A percentile compares a stretch with the other conserved stretches of the same genome.
Conservation (phyloP, 2,329 filamentous ascomycete species). For the Sclerotinia nivalis region DNA sequence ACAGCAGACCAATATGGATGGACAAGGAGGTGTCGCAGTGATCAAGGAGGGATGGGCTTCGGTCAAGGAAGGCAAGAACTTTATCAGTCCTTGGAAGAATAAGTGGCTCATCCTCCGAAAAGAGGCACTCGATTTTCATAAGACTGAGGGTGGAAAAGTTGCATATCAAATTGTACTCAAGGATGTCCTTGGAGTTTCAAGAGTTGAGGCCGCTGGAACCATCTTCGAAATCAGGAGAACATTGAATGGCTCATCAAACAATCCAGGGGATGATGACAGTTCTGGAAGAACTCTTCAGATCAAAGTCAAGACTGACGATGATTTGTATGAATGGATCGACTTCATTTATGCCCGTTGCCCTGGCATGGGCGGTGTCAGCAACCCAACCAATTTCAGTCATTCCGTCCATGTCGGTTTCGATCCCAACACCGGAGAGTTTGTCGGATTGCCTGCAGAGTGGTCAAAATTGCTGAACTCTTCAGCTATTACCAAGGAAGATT, state of each 20-base stretch:
- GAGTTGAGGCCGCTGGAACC: conserved; percentile 86
- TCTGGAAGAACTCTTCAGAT: conserved; percentile 83
- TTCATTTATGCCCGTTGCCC: conserved; percentile 96
- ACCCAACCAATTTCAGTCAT: conserved; percentile 97
- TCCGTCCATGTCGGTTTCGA: conserved; percentile 98
- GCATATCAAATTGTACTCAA: conserved; percentile 82
- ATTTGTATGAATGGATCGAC: conserved; percentile 98
- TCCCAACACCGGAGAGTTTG: conserved; percentile 90
- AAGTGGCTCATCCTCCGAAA: conserved; percentile 91
- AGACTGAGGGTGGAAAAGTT: conserved; percentile 83
- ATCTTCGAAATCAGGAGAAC: conserved; percentile 90
- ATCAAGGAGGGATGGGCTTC: conserved; percentile 82
- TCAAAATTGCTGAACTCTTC: conserved; percentile 94
- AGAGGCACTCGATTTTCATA: conserved; percentile 91
- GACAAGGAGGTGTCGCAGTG: conserved; percentile 67
- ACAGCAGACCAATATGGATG: conserved; percentile 56
- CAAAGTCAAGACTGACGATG: conserved; percentile 91
- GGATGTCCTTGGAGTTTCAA: conserved; percentile 85
- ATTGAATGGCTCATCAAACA: conserved; percentile 66
- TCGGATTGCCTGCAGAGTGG: conserved; percentile 93
- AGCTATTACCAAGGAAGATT: conserved; percentile 97
- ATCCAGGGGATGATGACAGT: conserved; percentile 72
- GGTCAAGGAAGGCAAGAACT: conserved; percentile 87
- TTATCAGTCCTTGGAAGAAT: conserved; percentile 85
- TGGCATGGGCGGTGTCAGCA: conserved; percentile 96